Evolutionary conservation across 352 stramenopile genomes (phyloP).

Genomic region (Plasmopara viticola): DNA sequence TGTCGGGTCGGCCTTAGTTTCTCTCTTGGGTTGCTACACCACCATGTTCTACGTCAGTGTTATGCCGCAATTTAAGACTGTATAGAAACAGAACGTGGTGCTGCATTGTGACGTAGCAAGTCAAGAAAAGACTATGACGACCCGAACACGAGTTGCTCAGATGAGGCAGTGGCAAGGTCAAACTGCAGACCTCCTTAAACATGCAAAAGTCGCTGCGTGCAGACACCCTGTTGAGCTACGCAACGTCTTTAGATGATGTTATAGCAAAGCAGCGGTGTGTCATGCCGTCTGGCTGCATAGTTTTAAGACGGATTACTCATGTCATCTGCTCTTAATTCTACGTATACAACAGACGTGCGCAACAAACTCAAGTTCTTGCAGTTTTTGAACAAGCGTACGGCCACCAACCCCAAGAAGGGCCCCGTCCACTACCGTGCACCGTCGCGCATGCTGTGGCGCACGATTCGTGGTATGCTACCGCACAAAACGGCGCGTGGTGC

Average conservation of each 20-base stretch:
- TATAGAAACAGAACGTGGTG: constrained; percentile 8
- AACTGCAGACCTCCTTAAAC: constrained; percentile 46
- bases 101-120: constrained; percentile 6
- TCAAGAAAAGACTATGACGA: constrained; percentile 1
- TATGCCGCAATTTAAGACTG: constrained; percentile 13
- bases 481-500: constrained; percentile 97
- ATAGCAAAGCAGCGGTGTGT: constrained; percentile 41
- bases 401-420: constrained; percentile 96
- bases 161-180: constrained; percentile 10
- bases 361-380: constrained; percentile 98
- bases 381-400: constrained; percentile 98
- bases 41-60: constrained; percentile 13
- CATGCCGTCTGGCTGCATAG: constrained; percentile 65
- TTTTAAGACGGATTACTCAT: constrained; percentile 27
- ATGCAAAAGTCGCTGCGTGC: constrained; percentile 90
- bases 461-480: constrained; percentile 97
- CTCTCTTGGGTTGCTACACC: constrained; percentile 9
- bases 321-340: constrained; percentile 26
- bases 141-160: constrained; percentile 8
- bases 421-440: constrained; percentile 98
- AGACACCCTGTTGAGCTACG: constrained; percentile 57
- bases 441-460: constrained; percentile 90
- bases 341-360: constrained; percentile 77
- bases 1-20: constrained; percentile 2
- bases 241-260: constrained; percentile 17